Conservation (phyloP, 225 moss, liverwort and hornwort species). For the Asterella californica region DNA sequence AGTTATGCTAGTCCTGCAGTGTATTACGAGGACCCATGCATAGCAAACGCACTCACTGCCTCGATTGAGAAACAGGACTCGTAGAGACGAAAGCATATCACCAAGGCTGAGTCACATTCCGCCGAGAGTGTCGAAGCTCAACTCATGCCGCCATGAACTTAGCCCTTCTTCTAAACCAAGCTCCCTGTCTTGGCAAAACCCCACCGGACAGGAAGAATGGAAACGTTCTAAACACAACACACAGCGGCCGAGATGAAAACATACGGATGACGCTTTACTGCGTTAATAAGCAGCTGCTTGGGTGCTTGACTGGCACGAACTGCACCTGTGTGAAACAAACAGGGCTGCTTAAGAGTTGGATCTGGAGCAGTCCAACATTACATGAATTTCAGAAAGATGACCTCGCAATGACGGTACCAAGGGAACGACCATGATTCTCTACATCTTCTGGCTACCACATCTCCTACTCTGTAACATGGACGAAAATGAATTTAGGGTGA, state of each 20-base stretch:
- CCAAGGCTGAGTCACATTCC: background rate
- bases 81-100: background rate
- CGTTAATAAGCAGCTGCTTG: background rate
- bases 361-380: background rate
- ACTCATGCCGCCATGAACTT: no score
- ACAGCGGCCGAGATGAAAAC: background rate
- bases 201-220: background rate
- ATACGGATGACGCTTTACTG: background rate
- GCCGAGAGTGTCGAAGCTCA: background rate
- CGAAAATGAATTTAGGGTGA: conserved; percentile 2
- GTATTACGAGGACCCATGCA: no score
- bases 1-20: no score
- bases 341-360: background rate
- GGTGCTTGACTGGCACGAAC: background rate
- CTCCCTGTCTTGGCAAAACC: background rate
- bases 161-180: background rate
- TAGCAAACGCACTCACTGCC: background rate
- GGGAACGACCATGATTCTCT: background rate
- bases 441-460: background rate
- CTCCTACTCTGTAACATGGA: background rate
- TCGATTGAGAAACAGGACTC: background rate
- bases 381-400: background rate
- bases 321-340: background rate
- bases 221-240: background rate
- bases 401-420: background rate